A percentile compares a stretch with the other conserved stretches of the same genome.
phyloP scores from a whole-genome alignment of 192 early-diverging fungal genomes.

The Podila epicladia region DNA sequence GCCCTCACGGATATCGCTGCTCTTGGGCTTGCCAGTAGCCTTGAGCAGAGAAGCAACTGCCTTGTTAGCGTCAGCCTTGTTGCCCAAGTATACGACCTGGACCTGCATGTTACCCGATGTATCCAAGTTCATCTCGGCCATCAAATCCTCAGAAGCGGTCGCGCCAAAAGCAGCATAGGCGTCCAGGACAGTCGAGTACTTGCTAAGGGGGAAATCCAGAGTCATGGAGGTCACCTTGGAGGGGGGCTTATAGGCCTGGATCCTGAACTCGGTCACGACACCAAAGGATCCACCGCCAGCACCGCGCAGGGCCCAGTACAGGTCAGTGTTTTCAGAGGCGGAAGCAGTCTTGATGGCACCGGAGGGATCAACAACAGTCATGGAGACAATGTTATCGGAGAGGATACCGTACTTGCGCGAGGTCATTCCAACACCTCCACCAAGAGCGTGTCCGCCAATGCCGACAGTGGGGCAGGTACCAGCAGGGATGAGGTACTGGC shows the following conservation, averaged over 20 bases:
- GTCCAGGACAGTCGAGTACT: constrained; percentile 23
- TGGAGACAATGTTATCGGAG: constrained; percentile 57
- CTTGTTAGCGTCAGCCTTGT: constrained; percentile 7
- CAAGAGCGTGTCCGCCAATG: constrained; percentile 64
- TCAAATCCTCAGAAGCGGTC: constrained; percentile 31
- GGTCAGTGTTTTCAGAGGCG: constrained; percentile 53
- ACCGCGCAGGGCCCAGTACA: constrained; percentile 72
- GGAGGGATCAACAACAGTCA: constrained; percentile 57
- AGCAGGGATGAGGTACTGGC: constrained; percentile 54
- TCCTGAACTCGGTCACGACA: constrained; percentile 53
- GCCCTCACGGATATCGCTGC: constrained; percentile 20
- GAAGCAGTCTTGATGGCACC: constrained; percentile 58
- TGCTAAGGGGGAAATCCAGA: constrained; percentile 21
- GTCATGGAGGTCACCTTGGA: constrained; percentile 46
- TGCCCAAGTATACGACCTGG: constrained; percentile 45
- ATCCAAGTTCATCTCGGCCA: constrained; percentile 45
- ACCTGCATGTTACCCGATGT: constrained; percentile 16
- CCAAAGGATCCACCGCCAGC: constrained; percentile 64
- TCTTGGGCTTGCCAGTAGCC: constrained; percentile 10
- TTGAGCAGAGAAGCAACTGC: constrained; percentile 28
- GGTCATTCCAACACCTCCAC: constrained; percentile 65
- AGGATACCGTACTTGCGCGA: constrained; percentile 62
- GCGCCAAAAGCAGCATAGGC: constrained; percentile 21
- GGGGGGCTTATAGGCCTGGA: constrained; percentile 38
- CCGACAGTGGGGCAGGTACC: constrained; percentile 71